Base-by-base conservation (phyloP, 1,284 basidiomycete genomes). In the Fistulina hepatica region DNA sequence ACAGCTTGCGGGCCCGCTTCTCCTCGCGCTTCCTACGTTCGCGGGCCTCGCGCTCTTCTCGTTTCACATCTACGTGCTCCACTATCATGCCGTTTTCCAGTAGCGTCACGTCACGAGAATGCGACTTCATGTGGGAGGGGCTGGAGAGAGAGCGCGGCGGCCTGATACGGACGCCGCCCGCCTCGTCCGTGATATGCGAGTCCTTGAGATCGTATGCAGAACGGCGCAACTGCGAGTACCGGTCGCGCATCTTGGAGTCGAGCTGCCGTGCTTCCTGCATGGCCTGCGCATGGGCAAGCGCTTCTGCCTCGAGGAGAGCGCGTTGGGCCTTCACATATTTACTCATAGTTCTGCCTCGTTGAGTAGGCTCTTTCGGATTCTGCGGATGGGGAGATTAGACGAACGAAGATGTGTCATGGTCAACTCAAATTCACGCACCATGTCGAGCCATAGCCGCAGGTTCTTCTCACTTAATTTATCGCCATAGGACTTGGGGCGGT, bases 81-180 rank as follows among this genome's bases (percentile, higher is more conserved):
- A 90, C 77, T 34, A 88, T 81, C 70, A 90, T 77, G 6, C 84
- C 85, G 49, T 84, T 89, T 54, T 88, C 80, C 11, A 91, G 67
- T 9, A 90, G 60, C 0, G 83, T 86, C 4, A 84, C 69, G 39
- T 89, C 81, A 13, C 82, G 74, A 32, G 76, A 73, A 36, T 73
- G 68, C 16, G 58, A 61, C 19, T 66, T 65, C 21, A 59, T 55
- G 44, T 74, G 71, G 8, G 57, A 52, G 13, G 64, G 54, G 3
- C 64, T 53, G 10, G 61, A 57, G 12, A 68, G 56, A 10, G 67
- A 64, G 20, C 63, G 61, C 24, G 74, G 71, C 27, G 76, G 66
- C 53, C 73, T 81, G 53, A 83, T 75, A 42, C 81, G 77, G 37
- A 81, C 67, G 13, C 75, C 77, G 45, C 77, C 76, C 4, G 59